Evolutionary conservation across 306 rosid genomes (phyloP).

Genomic region (Ceratonia siliqua): DNA sequence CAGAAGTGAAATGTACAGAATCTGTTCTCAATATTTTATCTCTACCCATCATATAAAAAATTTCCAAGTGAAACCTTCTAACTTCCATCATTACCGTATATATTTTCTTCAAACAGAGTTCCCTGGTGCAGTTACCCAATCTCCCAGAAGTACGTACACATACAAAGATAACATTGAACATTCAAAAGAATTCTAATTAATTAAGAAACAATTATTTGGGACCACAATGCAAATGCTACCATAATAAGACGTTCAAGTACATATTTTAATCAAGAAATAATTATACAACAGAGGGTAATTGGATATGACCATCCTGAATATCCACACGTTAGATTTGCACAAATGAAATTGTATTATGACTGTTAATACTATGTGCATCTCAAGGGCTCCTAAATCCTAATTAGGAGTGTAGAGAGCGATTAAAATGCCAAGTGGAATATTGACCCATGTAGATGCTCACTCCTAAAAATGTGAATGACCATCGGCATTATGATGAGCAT

Average conservation of each 20-base stretch:
- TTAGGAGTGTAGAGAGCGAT: slow-evolving; percentile 20
- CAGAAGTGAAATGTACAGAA: background rate
- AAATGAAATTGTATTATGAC: slow-evolving; percentile 33
- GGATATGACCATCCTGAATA: slow-evolving; percentile 33
- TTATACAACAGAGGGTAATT: slow-evolving; percentile 33
- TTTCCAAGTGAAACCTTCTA: no score
- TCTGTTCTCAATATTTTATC: background rate
- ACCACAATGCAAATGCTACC: slow-evolving; percentile 6
- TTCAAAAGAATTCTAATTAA: background rate
- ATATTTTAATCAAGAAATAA: slow-evolving; percentile 16
- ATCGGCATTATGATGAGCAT: slow-evolving; percentile 15
- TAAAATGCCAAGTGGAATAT: slow-evolving; percentile 30
- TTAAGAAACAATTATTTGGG: slow-evolving; percentile 12
- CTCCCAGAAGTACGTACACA: background rate
- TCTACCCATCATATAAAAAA: background rate
- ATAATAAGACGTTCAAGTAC: background rate
- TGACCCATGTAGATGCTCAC: slow-evolving; percentile 15
- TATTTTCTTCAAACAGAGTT: background rate
- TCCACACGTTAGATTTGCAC: slow-evolving; percentile 32
- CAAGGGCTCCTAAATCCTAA: slow-evolving; percentile 8
- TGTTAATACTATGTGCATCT: slow-evolving; percentile 35
- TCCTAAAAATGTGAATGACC: slow-evolving; percentile 6
- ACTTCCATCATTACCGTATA: background rate
- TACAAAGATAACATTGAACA: background rate
- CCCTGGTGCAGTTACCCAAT: background rate